Evolutionary conservation across 1,284 basidiomycete genomes (phyloP).

Genomic region (Ceratobasidium theobromae): DNA sequence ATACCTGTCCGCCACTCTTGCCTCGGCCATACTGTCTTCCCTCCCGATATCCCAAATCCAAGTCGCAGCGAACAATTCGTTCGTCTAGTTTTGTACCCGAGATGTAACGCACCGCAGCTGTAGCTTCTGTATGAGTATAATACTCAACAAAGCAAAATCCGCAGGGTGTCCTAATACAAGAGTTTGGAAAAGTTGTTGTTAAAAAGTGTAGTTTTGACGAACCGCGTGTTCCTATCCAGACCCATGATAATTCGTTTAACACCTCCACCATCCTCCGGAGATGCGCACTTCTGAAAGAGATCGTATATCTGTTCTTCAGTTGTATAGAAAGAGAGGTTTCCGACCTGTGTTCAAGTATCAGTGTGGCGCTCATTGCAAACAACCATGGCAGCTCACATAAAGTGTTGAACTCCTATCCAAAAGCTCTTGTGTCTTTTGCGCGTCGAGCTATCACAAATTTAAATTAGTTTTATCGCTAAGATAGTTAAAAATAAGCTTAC

Average conservation of each 20-base stretch:
- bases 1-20: constrained; percentile 91
- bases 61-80: constrained; percentile 95
- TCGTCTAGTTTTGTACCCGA: constrained; percentile 99
- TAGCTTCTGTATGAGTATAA: constrained; percentile 92
- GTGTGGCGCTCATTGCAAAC: neutral
- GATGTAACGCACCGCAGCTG: constrained; percentile 91
- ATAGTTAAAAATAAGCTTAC: constrained; percentile 42
- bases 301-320: constrained; percentile 99
- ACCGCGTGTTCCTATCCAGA: constrained; percentile 93
- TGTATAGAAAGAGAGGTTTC: constrained; percentile 96
- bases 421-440: constrained; percentile 64
- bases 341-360: constrained; percentile 59
- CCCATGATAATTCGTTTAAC: constrained; percentile 99
- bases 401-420: constrained; percentile 73
- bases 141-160: constrained; percentile 99
- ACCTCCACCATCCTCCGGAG: constrained; percentile 86
- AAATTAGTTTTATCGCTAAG: neutral
- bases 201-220: constrained; percentile 36
- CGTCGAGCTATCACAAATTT: constrained; percentile 20
- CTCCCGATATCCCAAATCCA: constrained; percentile 97
- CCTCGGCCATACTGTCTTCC: constrained; percentile 97
- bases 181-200: neutral
- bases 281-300: constrained; percentile 90
- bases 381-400: constrained; percentile 56
- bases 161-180: constrained; percentile 81